Percentiles rank a stretch among this genome's conserved stretches.
These are phyloP conservation scores for Fragilaria crotonensis DNA, from an alignment of 108 stramenopile species.

Conservation along the genomic window DNA sequence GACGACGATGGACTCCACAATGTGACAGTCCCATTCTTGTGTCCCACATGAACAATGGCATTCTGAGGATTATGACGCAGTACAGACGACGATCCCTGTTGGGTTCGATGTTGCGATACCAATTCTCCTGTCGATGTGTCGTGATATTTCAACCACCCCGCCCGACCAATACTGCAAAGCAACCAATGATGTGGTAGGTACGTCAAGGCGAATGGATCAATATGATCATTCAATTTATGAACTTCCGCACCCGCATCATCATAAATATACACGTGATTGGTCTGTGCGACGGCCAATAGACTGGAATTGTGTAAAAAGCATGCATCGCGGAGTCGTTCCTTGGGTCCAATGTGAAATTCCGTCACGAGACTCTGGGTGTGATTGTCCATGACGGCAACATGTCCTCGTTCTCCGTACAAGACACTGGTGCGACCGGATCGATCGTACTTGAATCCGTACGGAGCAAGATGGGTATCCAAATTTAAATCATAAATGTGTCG, in stretches of 20 bases:
- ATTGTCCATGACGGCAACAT: constrained; percentile 82
- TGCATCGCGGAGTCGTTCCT: constrained; percentile 82
- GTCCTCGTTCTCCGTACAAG: constrained; percentile 53
- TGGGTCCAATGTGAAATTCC: constrained; percentile 72
- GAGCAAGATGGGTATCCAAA: constrained; percentile 37
- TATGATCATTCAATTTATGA: constrained; percentile 81
- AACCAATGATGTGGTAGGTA: constrained; percentile 98
- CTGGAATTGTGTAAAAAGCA: constrained; percentile 90
- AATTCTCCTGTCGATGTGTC: constrained; percentile 94
- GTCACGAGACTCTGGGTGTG: constrained; percentile 39
- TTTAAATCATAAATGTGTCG: constrained; percentile 74
- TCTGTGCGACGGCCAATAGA: constrained; percentile 92
- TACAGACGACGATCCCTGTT: constrained; percentile 66
- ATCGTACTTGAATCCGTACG: constrained; percentile 72
- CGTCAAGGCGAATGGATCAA: constrained; percentile 73
- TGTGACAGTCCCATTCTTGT: constrained; percentile 94
- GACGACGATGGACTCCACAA: constrained; percentile 91
- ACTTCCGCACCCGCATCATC: constrained; percentile 92
- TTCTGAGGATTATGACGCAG: constrained; percentile 92
- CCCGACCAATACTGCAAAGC: constrained; percentile 74
- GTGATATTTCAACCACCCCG: constrained; percentile 85
- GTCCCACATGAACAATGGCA: constrained; percentile 89
- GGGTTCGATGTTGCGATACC: constrained; percentile 77
- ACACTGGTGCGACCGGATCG: constrained; percentile 66
- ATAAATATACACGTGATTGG: constrained; percentile 95